Percentiles rank a stretch among this genome's conserved stretches.
Conservation (phyloP, 495 filamentous ascomycete species). For the Chaetomium fimeti region DNA sequence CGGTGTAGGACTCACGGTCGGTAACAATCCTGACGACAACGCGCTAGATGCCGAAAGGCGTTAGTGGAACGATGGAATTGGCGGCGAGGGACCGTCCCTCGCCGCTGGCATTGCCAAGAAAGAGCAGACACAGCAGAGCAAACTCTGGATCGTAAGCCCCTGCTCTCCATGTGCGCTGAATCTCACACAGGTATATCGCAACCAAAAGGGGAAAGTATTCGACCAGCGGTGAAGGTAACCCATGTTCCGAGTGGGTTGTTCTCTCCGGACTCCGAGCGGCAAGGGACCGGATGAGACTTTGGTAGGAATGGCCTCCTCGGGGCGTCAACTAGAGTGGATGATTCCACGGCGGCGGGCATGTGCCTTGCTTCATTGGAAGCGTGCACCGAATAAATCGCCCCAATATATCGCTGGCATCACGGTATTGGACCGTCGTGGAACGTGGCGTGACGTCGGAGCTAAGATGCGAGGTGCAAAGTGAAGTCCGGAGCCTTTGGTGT, state of each 20-base stretch:
- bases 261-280: conserved; percentile 6
- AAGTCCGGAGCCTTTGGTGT: too few species aligned
- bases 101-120: conserved; percentile 22
- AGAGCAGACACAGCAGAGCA: too few species aligned
- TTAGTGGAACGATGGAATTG: conserved; percentile 3
- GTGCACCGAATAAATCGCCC: neutral
- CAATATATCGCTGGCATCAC: conserved; percentile 5
- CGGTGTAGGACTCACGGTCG: conserved; percentile 13
- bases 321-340: conserved; percentile 11
- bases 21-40: too few species aligned
- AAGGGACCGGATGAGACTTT: neutral
- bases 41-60: conserved; percentile 19
- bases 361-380: conserved; percentile 1
- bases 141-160: conserved; percentile 11
- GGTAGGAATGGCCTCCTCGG: neutral
- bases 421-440: conserved; percentile 11
- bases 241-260: neutral
- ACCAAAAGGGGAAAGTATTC: conserved; percentile 10
- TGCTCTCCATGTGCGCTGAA: conserved; percentile 12
- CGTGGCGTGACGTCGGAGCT: neutral
- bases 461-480: neutral
- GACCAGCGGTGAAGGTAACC: conserved; percentile 18
- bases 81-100: conserved; percentile 6
- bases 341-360: conserved; percentile 20
- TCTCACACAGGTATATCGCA: conserved; percentile 13